Percentiles rank a stretch among this genome's conserved stretches.
These are phyloP conservation scores for Hippophae rhamnoides DNA, from an alignment of 306 rosid genomes.

Conservation along the genomic window DNA sequence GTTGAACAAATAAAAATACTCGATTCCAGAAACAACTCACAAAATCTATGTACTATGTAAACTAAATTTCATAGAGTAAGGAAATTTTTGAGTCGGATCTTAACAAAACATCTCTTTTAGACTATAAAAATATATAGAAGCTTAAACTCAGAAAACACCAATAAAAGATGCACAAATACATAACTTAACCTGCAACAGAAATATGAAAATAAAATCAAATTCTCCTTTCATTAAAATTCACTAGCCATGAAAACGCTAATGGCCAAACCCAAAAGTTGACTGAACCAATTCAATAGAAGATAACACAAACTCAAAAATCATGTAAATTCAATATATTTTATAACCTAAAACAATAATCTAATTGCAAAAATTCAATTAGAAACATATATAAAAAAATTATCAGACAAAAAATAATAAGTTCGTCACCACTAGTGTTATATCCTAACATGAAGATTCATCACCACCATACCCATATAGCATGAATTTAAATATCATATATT, in stretches of 20 bases:
- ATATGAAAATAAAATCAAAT: too few species aligned
- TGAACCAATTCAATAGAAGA: neutral
- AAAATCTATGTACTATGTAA: too few species aligned
- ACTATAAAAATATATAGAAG: too few species aligned
- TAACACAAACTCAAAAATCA: neutral
- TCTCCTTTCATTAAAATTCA: neutral
- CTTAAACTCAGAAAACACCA: neutral
- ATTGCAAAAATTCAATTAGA: slow-evolving; percentile 6
- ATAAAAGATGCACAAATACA: too few species aligned
- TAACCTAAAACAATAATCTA: neutral
- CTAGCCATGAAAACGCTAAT: neutral
- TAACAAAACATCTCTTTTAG: neutral
- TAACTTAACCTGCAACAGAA: too few species aligned
- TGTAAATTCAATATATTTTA: neutral
- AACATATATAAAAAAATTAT: neutral
- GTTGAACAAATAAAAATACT: too few species aligned
- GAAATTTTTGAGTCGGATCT: neutral
- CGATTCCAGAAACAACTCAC: too few species aligned
- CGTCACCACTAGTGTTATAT: neutral
- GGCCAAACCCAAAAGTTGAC: slow-evolving; percentile 4
- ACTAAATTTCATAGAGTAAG: too few species aligned
- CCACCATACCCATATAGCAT: too few species aligned
- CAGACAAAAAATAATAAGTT: slow-evolving; percentile 8
- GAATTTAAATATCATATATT: too few species aligned
- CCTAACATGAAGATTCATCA: too few species aligned